Conservation (phyloP, 805 yeast species). For the Metschnikowia arizonensis region DNA sequence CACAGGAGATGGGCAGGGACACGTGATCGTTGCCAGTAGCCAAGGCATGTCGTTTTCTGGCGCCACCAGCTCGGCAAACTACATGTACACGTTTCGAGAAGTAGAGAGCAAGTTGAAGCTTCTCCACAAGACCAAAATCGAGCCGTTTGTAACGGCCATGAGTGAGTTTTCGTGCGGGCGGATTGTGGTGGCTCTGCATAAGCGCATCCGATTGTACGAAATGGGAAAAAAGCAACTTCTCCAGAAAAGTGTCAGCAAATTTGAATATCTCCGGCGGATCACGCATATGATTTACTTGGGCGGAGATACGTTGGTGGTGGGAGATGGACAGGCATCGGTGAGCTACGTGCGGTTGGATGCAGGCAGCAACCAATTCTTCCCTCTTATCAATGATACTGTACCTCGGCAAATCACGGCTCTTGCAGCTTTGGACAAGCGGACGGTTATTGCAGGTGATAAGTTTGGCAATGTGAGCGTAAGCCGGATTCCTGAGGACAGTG, state of each 20-base stretch:
- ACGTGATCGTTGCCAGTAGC: constrained; percentile 47
- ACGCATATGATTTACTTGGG: constrained; percentile 53
- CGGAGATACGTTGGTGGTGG: constrained; percentile 54
- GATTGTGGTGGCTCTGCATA: constrained; percentile 55
- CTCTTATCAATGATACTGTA: constrained; percentile 66
- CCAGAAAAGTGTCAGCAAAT: constrained; percentile 51
- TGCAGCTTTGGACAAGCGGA: constrained; percentile 63
- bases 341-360: constrained; percentile 52
- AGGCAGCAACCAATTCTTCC: constrained; percentile 46
- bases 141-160: constrained; percentile 46
- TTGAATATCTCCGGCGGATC: constrained; percentile 46
- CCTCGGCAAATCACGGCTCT: constrained; percentile 64
- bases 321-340: constrained; percentile 69
- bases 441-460: constrained; percentile 80
- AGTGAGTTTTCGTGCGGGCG: constrained; percentile 48
- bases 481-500: constrained; percentile 51
- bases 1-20: constrained; percentile 26
- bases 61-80: constrained; percentile 24
- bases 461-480: constrained; percentile 76
- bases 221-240: constrained; percentile 78
- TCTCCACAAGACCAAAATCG: constrained; percentile 59
- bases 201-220: constrained; percentile 56
- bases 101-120: constrained; percentile 36
- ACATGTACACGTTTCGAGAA: constrained; percentile 37
- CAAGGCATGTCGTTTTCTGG: constrained; percentile 26